Conservation (phyloP, 148 eudicot genomes). For the Fagopyrum homotropicum region DNA sequence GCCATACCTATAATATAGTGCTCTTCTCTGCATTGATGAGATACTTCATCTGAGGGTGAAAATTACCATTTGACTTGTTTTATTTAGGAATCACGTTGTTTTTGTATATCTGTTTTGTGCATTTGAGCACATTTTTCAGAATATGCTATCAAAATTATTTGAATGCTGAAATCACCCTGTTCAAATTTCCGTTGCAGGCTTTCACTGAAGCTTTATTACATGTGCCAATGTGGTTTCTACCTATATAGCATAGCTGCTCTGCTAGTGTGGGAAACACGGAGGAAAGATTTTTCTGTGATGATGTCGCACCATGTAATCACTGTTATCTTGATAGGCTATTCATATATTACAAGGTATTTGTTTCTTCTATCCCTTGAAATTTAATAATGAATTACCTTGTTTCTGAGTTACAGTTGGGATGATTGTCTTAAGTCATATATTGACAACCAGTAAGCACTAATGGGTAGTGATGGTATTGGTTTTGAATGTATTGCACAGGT, state of each 20-base stretch:
- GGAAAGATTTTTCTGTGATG: slow-evolving; percentile 95
- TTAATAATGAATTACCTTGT: background rate
- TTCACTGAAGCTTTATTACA: slow-evolving; percentile 67
- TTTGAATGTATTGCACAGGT: too few relatives aligned
- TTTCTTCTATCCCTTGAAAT: background rate
- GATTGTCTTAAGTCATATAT: background rate
- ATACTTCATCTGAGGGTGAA: background rate
- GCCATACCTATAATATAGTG: background rate
- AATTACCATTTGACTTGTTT: background rate
- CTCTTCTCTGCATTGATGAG: background rate
- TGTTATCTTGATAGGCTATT: slow-evolving; percentile 65
- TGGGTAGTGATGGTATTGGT: too few relatives aligned
- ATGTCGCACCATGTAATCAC: slow-evolving; percentile 97
- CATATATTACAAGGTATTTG: slow-evolving; percentile 68
- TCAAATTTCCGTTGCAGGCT: slow-evolving; percentile 44
- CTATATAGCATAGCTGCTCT: slow-evolving; percentile 85
- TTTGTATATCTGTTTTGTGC: too few relatives aligned
- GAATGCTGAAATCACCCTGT: slow-evolving; percentile 9
- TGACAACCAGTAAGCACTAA: background rate
- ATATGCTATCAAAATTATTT: too few relatives aligned
- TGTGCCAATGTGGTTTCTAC: slow-evolving; percentile 97
- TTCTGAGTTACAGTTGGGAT: background rate
- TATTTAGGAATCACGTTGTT: too few relatives aligned
- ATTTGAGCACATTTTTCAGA: background rate
- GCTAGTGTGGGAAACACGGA: slow-evolving; percentile 88